A percentile compares a stretch with the other conserved stretches of the same genome.
Evolutionary conservation across 306 rosid genomes (phyloP).

Genomic region (Pyrus bretschneideri): DNA sequence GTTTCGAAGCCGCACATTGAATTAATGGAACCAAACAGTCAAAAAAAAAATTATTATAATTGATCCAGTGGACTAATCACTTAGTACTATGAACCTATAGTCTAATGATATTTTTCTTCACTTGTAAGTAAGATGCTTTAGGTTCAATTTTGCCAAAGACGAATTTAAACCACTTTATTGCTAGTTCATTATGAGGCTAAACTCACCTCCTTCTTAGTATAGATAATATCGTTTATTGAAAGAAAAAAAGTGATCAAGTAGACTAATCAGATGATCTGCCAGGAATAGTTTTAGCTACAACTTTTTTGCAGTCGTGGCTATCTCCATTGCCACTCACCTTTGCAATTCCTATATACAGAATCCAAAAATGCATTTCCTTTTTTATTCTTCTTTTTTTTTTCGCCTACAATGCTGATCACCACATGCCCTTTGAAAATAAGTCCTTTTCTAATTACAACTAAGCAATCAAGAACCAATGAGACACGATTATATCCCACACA

Average conservation of each 20-base stretch:
- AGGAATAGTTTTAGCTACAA: background rate
- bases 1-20: background rate
- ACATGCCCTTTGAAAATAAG: no score
- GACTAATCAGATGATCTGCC: no score
- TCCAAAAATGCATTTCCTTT: background rate
- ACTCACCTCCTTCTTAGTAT: rapidly evolving
- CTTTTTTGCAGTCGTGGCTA: background rate
- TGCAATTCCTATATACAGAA: background rate
- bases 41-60: background rate
- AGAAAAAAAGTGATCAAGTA: no score
- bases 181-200: no score
- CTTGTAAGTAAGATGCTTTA: rapidly evolving
- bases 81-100: rapidly evolving
- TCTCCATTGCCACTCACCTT: background rate
- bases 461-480: no score
- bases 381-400: background rate
- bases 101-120: no score
- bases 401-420: background rate
- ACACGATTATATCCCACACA: no score
- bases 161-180: no score
- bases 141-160: rapidly evolving
- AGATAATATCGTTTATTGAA: no score
- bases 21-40: background rate
- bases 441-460: no score
- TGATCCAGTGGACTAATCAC: rapidly evolving